Conservation (phyloP, 2,329 filamentous ascomycete species). For the Colletotrichum tropicale region DNA sequence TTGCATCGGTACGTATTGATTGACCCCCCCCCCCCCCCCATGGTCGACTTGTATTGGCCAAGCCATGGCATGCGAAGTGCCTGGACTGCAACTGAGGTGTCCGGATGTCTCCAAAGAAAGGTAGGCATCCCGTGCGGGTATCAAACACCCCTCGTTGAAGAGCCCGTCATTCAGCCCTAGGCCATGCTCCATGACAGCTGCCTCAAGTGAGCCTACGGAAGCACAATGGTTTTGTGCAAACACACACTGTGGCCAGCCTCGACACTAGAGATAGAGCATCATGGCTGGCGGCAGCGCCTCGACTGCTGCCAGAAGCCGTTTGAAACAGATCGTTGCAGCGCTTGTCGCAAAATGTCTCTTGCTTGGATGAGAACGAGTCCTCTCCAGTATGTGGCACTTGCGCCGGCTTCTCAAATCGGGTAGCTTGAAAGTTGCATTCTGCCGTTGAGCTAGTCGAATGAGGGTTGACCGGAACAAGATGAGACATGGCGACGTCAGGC, state of each 20-base stretch:
- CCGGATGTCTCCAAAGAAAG: background rate
- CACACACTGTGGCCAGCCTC: too few species aligned
- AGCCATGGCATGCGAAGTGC: background rate
- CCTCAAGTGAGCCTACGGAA: too few species aligned
- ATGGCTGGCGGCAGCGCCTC: background rate
- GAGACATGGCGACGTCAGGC: background rate
- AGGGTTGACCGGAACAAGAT: too few species aligned
- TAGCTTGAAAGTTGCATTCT: background rate
- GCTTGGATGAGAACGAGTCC: background rate
- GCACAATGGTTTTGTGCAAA: too few species aligned
- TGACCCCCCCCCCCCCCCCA: background rate
- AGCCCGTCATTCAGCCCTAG: too few species aligned
- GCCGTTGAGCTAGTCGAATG: too few species aligned
- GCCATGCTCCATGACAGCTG: too few species aligned
- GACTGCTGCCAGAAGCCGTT: background rate
- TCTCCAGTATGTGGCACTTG: background rate
- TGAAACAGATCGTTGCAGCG: background rate
- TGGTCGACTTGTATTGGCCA: background rate
- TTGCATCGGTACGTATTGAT: background rate
- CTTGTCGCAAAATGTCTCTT: background rate
- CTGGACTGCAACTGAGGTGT: background rate
- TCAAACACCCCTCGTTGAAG: too few species aligned
- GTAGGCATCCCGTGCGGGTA: background rate
- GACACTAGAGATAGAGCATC: too few species aligned
- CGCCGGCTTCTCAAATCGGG: background rate